phyloP scores from a whole-genome alignment of 1,139 yeast genomes.

The Yamadazyma triangularis region DNA sequence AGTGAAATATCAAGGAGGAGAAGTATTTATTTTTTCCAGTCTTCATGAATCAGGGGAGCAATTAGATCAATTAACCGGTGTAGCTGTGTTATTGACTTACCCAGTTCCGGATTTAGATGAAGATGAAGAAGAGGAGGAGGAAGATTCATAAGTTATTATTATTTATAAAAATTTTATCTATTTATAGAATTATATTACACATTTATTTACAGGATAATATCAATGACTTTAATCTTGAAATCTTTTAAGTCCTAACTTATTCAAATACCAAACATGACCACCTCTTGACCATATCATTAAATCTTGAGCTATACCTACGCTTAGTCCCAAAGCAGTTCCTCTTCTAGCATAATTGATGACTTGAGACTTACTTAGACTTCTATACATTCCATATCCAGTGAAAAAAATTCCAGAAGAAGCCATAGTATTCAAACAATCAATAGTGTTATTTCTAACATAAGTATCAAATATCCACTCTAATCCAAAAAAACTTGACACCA shows the following conservation, averaged over 20 bases:
- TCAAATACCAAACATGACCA: slow-evolving; percentile 60
- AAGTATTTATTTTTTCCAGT: slow-evolving; percentile 75
- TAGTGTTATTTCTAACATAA: slow-evolving; percentile 32
- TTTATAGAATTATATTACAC: slow-evolving; percentile 1
- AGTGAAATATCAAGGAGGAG: slow-evolving; percentile 71
- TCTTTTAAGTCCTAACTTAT: background rate
- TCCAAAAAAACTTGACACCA: slow-evolving; percentile 52
- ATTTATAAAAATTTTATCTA: no score
- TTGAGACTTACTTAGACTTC: slow-evolving; percentile 45
- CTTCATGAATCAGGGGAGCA: slow-evolving; percentile 90
- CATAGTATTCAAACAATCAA: slow-evolving; percentile 61
- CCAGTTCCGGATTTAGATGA: slow-evolving; percentile 86
- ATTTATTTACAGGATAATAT: slow-evolving; percentile 1
- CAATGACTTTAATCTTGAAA: no score
- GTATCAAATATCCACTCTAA: slow-evolving; percentile 59
- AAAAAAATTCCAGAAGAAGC: slow-evolving; percentile 51
- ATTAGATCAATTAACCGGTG: slow-evolving; percentile 82
- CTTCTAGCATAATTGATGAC: slow-evolving; percentile 43
- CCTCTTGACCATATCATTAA: slow-evolving; percentile 53
- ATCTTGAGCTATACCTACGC: slow-evolving; percentile 65
- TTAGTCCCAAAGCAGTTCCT: slow-evolving; percentile 55
- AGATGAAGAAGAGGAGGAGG: slow-evolving; percentile 36
- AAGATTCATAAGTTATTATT: slow-evolving; percentile 9
- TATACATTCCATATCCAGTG: slow-evolving; percentile 42
- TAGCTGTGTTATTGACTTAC: slow-evolving; percentile 80